Base-by-base conservation (phyloP, 768 basidiomycete species). In the Pulveroboletus sp. region DNA sequence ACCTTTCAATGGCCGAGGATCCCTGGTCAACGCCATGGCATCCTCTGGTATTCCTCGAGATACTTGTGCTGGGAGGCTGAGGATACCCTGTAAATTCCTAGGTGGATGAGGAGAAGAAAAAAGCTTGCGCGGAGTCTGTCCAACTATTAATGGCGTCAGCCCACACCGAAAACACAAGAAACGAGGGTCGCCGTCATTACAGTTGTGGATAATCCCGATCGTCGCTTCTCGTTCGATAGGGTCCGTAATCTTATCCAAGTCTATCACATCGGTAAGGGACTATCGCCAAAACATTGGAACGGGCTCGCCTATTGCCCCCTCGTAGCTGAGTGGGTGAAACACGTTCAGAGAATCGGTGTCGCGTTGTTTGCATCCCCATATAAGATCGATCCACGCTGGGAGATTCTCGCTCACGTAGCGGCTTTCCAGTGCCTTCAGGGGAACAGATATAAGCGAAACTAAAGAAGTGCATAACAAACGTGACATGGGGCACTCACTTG, bases 201-300 rank as follows among this genome's bases (percentile, higher is more conserved):
- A 97, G 55, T 95, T 95, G 66, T 95, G 93, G 43, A 96, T 94
- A 49, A 94, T 95, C 2, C 93, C 93, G 17, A 94, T 88, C 7
- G 91, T 92, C 0, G 94, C 93, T 60, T 93, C 91, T 32, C 88
- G 80, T 69, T 97, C 90, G 8, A 91, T 72, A 40, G 91, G 85
- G 62, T 96, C 88, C 6, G 80, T 79, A 47, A 97, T 95, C 4
- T 78, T 68, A 63, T 96, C 94, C 21, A 97, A 70, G 66, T 96
- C 93, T 89, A 33, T 43, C 24, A 39, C 26, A 11, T 21, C 21
- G 21, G 39, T 47, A 24, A 49, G 50, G 32, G 30, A 1, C n/a
- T n/a, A 36, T 32, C 24, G 5, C 8, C 12, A 2, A 40, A 8
- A 26, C 1, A 32, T 14, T 27, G 4, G 24, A 32, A 42, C 15